Evolutionary conservation across 148 eudicot species (phyloP).

Genomic region (Tetragonia tetragonoides): DNA sequence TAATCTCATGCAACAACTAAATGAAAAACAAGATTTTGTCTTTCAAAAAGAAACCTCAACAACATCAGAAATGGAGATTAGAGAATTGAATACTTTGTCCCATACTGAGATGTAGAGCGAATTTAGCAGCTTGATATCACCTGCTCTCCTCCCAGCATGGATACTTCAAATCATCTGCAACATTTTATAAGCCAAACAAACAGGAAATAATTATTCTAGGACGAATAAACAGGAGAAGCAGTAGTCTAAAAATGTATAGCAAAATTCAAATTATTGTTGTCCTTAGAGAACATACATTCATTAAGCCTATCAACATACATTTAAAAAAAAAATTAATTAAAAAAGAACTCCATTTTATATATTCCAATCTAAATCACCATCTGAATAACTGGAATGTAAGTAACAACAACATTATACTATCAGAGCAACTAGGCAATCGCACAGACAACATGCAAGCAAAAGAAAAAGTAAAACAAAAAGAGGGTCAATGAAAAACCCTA

Average conservation of each 20-base stretch:
- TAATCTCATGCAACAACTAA: background rate
- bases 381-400: background rate
- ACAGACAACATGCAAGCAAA: background rate
- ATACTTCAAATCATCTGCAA: slow-evolving; percentile 18
- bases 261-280: background rate
- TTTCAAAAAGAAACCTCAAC: background rate
- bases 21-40: background rate
- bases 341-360: background rate
- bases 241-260: background rate
- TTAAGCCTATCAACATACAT: background rate
- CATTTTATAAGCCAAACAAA: background rate
- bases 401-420: background rate
- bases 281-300: background rate
- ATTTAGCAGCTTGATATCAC: slow-evolving; percentile 16
- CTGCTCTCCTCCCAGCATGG: background rate
- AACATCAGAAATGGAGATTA: background rate
- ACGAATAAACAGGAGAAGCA: background rate
- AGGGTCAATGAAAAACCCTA: too few relatives aligned
- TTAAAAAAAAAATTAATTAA: too few relatives aligned
- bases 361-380: background rate
- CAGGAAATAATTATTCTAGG: background rate
- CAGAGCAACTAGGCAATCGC: background rate
- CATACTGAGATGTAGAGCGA: slow-evolving; percentile 20
- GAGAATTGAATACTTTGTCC: slow-evolving; percentile 25
- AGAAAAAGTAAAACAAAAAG: too few relatives aligned